Percentiles rank a stretch among this genome's conserved stretches.
Evolutionary conservation across 768 basidiomycete genomes (phyloP).

Genomic region (Lactarius hatsudake): DNA sequence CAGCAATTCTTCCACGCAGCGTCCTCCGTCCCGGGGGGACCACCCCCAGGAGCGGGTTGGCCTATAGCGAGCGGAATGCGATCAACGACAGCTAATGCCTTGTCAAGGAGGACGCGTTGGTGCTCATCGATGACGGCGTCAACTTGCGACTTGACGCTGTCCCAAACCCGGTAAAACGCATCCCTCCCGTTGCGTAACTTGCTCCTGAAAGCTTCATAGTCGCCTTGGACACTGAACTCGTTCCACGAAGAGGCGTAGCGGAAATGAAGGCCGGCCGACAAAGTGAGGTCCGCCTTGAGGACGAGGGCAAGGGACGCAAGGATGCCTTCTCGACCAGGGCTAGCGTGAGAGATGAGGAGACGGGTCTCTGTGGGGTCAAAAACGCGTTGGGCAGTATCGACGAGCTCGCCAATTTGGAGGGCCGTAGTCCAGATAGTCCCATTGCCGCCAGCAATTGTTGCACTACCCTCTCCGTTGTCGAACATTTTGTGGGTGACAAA

Average conservation of each 20-base stretch:
- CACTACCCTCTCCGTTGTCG: constrained; percentile 88
- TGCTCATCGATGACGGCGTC: constrained; percentile 89
- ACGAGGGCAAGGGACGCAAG: constrained; percentile 87
- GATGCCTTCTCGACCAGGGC: constrained; percentile 90
- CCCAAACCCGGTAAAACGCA: constrained; percentile 90
- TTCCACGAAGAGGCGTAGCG: constrained; percentile 96
- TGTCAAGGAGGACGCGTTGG: constrained; percentile 84
- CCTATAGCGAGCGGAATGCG: constrained; percentile 63
- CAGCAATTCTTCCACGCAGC: constrained; percentile 98
- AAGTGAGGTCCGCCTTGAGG: constrained; percentile 90
- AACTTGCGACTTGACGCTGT: constrained; percentile 86
- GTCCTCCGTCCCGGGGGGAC: constrained; percentile 67
- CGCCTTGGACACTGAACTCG: constrained; percentile 89
- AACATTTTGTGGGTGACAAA: constrained; percentile 94
- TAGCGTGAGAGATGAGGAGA: constrained; percentile 87
- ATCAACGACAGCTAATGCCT: constrained; percentile 81
- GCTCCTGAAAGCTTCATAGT: constrained; percentile 82
- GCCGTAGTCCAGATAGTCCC: constrained; percentile 99
- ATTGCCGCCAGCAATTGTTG: constrained; percentile 97
- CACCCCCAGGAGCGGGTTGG: constrained; percentile 40
- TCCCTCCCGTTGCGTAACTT: constrained; percentile 80
- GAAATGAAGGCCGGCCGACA: constrained; percentile 96
- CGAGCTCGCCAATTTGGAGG: constrained; percentile 95
- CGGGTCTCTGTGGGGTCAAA: constrained; percentile 93
- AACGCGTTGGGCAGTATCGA: constrained; percentile 94